phyloP scores from a whole-genome alignment of 2,329 filamentous ascomycete genomes.

The Cladophialophora yegresii region DNA sequence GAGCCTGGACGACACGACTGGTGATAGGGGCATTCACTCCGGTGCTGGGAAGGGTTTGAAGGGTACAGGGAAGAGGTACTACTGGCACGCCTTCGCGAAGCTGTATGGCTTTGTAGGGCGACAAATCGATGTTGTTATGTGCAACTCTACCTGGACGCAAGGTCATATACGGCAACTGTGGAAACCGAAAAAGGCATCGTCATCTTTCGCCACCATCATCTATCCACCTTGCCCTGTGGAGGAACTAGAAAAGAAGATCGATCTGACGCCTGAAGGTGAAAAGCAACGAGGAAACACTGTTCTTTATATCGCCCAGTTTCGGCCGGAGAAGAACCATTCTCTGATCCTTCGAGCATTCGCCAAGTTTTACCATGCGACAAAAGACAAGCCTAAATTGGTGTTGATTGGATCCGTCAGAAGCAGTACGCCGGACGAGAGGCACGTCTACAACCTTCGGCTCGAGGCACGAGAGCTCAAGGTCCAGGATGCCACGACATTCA shows the following conservation, averaged over 20 bases:
- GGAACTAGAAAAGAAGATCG: slow-evolving; percentile 74
- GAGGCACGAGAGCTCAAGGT: slow-evolving; percentile 84
- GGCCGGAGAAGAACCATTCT: slow-evolving; percentile 93
- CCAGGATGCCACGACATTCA: slow-evolving; percentile 80
- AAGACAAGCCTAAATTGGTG: slow-evolving; percentile 64
- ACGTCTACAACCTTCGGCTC: slow-evolving; percentile 82
- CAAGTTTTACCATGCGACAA: slow-evolving; percentile 63
- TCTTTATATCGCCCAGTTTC: slow-evolving; percentile 95
- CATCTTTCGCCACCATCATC: slow-evolving; percentile 68
- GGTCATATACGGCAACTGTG: slow-evolving; percentile 78
- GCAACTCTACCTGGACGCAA: slow-evolving; percentile 94
- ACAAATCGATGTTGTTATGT: slow-evolving; percentile 91
- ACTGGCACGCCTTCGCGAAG: slow-evolving; percentile 83
- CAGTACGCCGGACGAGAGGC: slow-evolving; percentile 51
- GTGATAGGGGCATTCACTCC: slow-evolving; percentile 74
- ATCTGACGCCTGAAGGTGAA: slow-evolving; percentile 64
- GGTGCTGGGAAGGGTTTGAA: slow-evolving; percentile 73
- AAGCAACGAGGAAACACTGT: slow-evolving; percentile 68
- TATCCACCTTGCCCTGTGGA: slow-evolving; percentile 91
- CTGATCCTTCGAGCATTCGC: slow-evolving; percentile 84
- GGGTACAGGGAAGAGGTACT: slow-evolving; percentile 72
- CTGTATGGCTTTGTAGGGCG: slow-evolving; percentile 82
- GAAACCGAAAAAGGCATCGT: slow-evolving; percentile 52
- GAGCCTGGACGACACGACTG: slow-evolving; percentile 69
- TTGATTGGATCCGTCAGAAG: slow-evolving; percentile 92